Conservation (phyloP, 305 asterid genomes). For the Fraxinus baroniana region DNA sequence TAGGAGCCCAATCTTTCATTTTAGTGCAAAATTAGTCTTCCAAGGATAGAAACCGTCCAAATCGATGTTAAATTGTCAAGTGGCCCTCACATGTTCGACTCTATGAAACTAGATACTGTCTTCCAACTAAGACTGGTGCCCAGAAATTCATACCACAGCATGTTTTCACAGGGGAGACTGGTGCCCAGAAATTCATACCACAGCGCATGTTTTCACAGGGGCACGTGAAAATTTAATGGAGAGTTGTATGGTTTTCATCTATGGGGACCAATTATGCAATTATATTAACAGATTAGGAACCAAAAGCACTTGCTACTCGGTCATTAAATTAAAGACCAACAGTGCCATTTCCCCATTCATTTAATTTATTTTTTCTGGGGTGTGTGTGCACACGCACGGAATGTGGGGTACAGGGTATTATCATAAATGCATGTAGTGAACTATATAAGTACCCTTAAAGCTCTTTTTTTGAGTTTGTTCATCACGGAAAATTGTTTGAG, state of each 20-base stretch:
- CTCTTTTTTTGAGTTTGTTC: conserved; percentile 70
- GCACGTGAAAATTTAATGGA: not conserved
- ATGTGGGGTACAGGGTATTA: not conserved
- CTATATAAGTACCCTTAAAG: conserved; percentile 38
- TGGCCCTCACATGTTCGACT: not conserved
- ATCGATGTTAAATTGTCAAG: not conserved
- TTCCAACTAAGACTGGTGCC: not conserved
- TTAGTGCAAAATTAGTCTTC: not conserved
- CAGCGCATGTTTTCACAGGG: not conserved
- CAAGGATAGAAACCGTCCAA: not conserved
- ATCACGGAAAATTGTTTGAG: conserved; percentile 63
- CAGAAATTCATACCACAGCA: not conserved
- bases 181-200: no score
- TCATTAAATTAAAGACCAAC: not conserved
- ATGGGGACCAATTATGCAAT: not conserved
- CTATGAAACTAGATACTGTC: not conserved
- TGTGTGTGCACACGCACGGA: not conserved
- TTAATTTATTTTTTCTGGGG: not conserved
- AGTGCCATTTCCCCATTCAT: not conserved
- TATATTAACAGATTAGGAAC: not conserved
- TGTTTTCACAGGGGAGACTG: not conserved
- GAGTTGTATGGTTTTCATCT: not conserved
- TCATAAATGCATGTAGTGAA: not conserved
- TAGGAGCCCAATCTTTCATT: not conserved
- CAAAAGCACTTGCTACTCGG: not conserved